These are phyloP conservation scores for Mucor saturninus DNA, from an alignment of 371 early-diverging fungal species.

Conservation along the genomic window DNA sequence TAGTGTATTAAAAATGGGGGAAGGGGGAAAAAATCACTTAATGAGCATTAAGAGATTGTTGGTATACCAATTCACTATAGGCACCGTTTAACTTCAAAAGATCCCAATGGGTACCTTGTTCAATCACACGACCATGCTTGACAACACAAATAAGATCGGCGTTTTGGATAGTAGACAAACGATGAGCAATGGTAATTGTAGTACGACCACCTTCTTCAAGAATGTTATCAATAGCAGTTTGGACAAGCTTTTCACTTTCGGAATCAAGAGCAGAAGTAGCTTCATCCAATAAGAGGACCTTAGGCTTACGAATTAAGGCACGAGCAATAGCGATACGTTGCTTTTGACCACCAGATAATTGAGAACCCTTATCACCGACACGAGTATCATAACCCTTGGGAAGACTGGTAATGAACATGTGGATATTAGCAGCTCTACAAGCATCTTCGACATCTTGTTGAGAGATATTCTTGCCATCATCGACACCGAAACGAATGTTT, in stretches of 20 bases:
- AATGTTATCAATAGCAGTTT: constrained; percentile 81
- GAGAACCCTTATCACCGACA: constrained; percentile 79
- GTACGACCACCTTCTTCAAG: constrained; percentile 60
- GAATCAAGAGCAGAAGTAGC: constrained; percentile 94
- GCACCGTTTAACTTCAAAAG: constrained; percentile 50
- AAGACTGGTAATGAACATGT: constrained; percentile 71
- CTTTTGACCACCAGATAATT: constrained; percentile 74
- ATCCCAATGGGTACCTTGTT: constrained; percentile 80
- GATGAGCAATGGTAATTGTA: constrained; percentile 75
- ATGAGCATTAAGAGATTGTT: constrained; percentile 32
- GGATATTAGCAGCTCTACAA: constrained; percentile 74
- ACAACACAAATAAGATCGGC: constrained; percentile 80
- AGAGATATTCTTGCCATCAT: constrained; percentile 47
- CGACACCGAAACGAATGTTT: constrained; percentile 77
- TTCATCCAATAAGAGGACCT: constrained; percentile 91
- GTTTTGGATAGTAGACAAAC: constrained; percentile 74
- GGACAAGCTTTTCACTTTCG: constrained; percentile 86
- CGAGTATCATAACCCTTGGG: constrained; percentile 81
- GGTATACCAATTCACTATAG: constrained; percentile 37
- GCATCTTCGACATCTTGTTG: constrained; percentile 67
- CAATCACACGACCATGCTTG: constrained; percentile 76
- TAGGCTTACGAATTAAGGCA: constrained; percentile 80
- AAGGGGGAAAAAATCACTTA: background rate
- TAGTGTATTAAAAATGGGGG: background rate
- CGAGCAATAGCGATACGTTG: constrained; percentile 77